phyloP scores from a whole-genome alignment of 176 grass and related monocot genomes.

The Triticum dicoccoides region DNA sequence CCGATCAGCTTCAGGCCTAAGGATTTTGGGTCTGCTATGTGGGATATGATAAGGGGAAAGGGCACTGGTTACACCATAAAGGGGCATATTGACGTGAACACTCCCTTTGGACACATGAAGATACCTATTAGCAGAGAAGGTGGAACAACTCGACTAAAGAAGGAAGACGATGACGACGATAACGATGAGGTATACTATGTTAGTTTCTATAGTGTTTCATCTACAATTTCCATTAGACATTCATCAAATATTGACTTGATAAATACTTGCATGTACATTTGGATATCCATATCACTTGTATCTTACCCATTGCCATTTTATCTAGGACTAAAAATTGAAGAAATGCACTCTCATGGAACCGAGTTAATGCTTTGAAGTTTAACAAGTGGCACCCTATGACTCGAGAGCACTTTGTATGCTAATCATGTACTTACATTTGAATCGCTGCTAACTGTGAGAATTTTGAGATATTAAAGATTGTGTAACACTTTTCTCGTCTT shows the following conservation, averaged over 20 bases:
- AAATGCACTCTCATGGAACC: not conserved
- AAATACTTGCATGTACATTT: not conserved
- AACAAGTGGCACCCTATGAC: not conserved
- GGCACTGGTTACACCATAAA: conserved; percentile 88
- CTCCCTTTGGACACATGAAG: conserved; percentile 90
- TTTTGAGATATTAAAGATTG: not conserved
- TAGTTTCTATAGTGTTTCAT: not conserved
- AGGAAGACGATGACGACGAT: conserved; percentile 50
- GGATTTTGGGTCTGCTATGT: conserved; percentile 93
- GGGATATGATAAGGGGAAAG: conserved; percentile 93
- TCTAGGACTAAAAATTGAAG: not conserved
- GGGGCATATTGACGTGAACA: conserved; percentile 81
- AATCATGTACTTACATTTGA: not conserved
- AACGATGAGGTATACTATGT: conserved; percentile 51
- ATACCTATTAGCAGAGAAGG: conserved; percentile 78
- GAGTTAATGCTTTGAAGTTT: not conserved
- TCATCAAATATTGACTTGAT: not conserved
- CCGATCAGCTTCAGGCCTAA: conserved; percentile 82
- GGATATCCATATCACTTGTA: not conserved
- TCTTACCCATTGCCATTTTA: not conserved
- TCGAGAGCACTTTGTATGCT: not conserved
- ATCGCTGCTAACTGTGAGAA: not conserved
- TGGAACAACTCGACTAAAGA: conserved; percentile 79
- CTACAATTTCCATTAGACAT: not conserved
- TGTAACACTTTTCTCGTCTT: not conserved